Conservation (phyloP, 2,329 filamentous ascomycete genomes). For the Raffaelea arxii region DNA sequence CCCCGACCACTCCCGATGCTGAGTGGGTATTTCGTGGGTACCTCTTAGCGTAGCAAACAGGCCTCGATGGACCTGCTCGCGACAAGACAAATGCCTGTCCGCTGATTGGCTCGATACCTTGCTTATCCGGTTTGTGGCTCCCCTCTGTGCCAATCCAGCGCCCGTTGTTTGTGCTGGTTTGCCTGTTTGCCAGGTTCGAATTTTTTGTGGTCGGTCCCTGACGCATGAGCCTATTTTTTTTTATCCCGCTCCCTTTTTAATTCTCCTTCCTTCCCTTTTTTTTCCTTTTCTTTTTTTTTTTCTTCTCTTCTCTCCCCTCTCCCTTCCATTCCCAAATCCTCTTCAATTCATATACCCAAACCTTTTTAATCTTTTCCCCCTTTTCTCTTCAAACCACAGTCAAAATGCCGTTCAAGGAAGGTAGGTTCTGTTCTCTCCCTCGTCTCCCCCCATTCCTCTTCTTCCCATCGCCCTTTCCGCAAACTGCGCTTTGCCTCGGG, state of each 20-base stretch:
- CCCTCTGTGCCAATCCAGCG: not conserved
- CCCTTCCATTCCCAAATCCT: not conserved
- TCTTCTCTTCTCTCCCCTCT: not conserved
- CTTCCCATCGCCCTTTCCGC: not conserved
- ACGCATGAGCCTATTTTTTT: not conserved
- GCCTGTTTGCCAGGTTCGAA: conserved; percentile 2
- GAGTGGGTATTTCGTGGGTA: conserved; percentile 6
- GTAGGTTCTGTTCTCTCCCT: conserved; percentile 23
- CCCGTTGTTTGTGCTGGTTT: conserved; percentile 1
- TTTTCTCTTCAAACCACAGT: conserved; percentile 15
- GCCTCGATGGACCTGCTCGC: not conserved
- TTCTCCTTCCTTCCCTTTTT: not conserved
- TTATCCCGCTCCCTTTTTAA: not conserved
- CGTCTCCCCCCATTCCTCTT: not conserved
- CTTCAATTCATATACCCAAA: conserved; percentile 1
- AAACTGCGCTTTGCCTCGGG: not conserved
- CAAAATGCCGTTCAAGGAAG: conserved; percentile 34
- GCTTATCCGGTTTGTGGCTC: too few relatives aligned
- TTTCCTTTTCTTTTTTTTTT: conserved; percentile 4
- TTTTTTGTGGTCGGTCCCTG: not conserved
- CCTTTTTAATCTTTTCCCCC: conserved; percentile 6
- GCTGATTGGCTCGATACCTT: conserved; percentile 10
- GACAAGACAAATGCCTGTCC: conserved; percentile 9
- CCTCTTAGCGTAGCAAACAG: not conserved
- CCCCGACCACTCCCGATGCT: not conserved